These are phyloP conservation scores for Letharia columbiana DNA, from an alignment of 495 filamentous ascomycete species.

Conservation along the genomic window DNA sequence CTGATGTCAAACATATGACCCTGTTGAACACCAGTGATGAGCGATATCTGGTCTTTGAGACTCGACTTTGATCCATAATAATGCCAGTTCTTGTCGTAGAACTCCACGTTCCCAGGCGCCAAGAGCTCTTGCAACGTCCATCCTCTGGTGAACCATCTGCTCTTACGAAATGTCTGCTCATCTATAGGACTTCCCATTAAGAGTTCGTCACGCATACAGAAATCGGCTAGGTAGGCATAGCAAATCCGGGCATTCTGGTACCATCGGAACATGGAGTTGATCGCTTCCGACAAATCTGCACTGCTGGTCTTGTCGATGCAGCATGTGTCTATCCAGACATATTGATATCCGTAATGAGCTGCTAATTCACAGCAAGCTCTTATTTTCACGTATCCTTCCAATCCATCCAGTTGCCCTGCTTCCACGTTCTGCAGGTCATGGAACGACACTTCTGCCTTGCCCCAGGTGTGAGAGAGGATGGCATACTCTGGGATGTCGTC, in stretches of 20 bases:
- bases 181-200: neutral
- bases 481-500: slow-evolving; percentile 30
- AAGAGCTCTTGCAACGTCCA: slow-evolving; percentile 35
- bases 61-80: slow-evolving; percentile 23
- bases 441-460: slow-evolving; percentile 29
- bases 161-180: neutral
- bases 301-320: slow-evolving; percentile 38
- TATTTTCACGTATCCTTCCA: slow-evolving; percentile 28
- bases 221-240: slow-evolving; percentile 33
- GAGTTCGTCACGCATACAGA: neutral
- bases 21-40: slow-evolving; percentile 21
- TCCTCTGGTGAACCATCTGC: slow-evolving; percentile 34
- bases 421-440: slow-evolving; percentile 17
- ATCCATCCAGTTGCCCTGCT: neutral
- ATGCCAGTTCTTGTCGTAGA: slow-evolving; percentile 25
- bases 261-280: slow-evolving; percentile 43
- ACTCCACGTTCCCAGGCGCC: slow-evolving; percentile 26
- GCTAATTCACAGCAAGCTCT: slow-evolving; percentile 20
- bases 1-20: neutral
- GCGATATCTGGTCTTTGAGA: slow-evolving; percentile 18
- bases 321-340: slow-evolving; percentile 29
- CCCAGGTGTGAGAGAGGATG: slow-evolving; percentile 36
- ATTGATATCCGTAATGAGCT: slow-evolving; percentile 10
- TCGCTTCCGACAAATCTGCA: slow-evolving; percentile 33
- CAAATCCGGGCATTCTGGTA: slow-evolving; percentile 30